phyloP scores from a whole-genome alignment of 2,329 filamentous ascomycete genomes.

The Bipolaris cookei region DNA sequence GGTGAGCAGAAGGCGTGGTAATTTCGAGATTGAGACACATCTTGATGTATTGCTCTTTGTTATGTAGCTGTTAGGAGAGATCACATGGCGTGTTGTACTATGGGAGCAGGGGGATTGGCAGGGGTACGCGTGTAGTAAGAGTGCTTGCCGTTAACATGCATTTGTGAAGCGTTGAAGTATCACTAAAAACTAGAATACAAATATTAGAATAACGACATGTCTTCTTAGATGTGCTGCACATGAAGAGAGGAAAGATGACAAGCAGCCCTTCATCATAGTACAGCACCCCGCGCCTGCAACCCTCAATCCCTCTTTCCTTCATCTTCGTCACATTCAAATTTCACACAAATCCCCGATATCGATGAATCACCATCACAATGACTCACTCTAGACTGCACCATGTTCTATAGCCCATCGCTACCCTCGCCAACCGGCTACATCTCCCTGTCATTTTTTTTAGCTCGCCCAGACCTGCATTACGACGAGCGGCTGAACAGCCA shows the following conservation, averaged over 20 bases:
- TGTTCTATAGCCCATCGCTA: neutral
- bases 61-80: too few species aligned
- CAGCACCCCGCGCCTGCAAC: neutral
- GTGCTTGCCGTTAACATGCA: neutral
- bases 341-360: neutral
- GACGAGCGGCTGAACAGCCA: constrained; percentile 21
- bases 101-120: too few species aligned
- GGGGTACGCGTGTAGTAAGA: neutral
- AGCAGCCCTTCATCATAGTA: neutral
- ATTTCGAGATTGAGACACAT: too few species aligned
- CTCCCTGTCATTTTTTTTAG: neutral
- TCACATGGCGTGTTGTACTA: too few species aligned
- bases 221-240: neutral
- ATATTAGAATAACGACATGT: neutral
- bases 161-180: neutral
- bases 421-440: neutral
- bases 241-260: neutral
- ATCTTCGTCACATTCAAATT: neutral
- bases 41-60: too few species aligned
- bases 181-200: neutral
- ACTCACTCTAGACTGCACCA: neutral
- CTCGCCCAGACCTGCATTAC: constrained; percentile 5
- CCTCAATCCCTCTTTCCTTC: neutral
- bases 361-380: neutral
- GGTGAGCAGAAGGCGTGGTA: too few species aligned